Evolutionary conservation across 257 asterid species (phyloP), one percentile per base, ranked within the genome.

Genomic region (Salvia hispanica): DNA sequence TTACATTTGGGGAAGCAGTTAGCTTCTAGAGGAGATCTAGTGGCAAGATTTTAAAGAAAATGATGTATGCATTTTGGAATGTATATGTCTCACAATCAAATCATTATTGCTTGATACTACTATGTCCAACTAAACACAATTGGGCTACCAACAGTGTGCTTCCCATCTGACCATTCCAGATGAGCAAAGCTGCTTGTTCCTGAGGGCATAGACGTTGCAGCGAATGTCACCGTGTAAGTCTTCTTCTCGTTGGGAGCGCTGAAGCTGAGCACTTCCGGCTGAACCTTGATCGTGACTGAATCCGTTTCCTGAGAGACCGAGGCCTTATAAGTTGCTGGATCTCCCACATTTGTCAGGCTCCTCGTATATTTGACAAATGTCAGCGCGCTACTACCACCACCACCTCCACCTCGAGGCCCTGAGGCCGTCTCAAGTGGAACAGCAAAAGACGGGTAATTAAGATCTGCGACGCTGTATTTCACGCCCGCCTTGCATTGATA

Each of bases 391-490:
- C 72, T 64, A 10, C 83, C 87, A 40, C 85, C 86, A 34, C 53
- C 25, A n/a, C n/a, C n/a, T n/a, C n/a, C n/a, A n/a, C n/a, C n/a
- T 21, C 25, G 72, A 31, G 71, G 81, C 25, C 88, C 88, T 6
- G 89, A 82, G 50, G 93, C 85, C 6, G 89, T 82, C 67, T 70
- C 74, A 21, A 86, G 33, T 16, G 89, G 84, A 48, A 88, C 90
- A 9, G 91, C 81, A 77, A 88, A 86, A 16, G 94, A 82, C 3
- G 96, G 96, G 71, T 88, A 88, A 76, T 86, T 82, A 47, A 88
- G 89, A 69, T 82, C 91, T 42, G 77, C 85, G 36, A 84, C 85
- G 0, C 73, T 76, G 50, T 84, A 76, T 9, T 74, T 69, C 79
- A 70, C 79, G 13, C 63, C 69, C 5, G 42, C 36, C 50, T 73